These are phyloP conservation scores for Microdochium nivale DNA, from an alignment of 2,329 filamentous ascomycete species.

Conservation along the genomic window DNA sequence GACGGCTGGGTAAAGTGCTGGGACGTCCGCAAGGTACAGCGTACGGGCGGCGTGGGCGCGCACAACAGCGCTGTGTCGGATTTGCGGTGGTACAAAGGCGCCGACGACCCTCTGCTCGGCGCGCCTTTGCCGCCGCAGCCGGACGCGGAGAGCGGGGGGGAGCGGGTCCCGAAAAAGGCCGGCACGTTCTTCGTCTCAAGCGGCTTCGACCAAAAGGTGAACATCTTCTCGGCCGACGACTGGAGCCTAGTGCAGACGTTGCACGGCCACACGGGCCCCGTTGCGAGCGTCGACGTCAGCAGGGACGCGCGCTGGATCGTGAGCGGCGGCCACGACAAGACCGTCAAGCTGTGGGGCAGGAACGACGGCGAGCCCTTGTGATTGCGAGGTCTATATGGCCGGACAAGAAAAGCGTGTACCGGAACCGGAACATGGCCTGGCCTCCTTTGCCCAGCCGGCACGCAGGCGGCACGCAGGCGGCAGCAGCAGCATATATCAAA, in stretches of 20 bases:
- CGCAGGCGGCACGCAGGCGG: no score
- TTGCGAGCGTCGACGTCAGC: constrained; percentile 84
- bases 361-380: constrained; percentile 58
- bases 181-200: constrained; percentile 86
- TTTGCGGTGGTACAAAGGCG: constrained; percentile 85
- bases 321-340: constrained; percentile 87
- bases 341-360: constrained; percentile 91
- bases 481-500: no score
- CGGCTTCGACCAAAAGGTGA: constrained; percentile 92
- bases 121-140: constrained; percentile 21
- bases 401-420: no score
- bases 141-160: constrained; percentile 55
- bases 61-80: constrained; percentile 90
- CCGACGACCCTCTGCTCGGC: constrained; percentile 62
- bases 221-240: constrained; percentile 92
- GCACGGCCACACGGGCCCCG: constrained; percentile 84
- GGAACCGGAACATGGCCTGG: no score
- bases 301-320: constrained; percentile 85
- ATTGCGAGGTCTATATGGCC: not conserved
- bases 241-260: constrained; percentile 85
- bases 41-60: constrained; percentile 77
- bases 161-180: constrained; percentile 66
- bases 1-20: constrained; percentile 98
- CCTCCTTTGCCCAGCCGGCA: no score
- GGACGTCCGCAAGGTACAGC: constrained; percentile 86